Evolutionary conservation across 768 basidiomycete genomes (phyloP).

Genomic region (Vararia minispora): DNA sequence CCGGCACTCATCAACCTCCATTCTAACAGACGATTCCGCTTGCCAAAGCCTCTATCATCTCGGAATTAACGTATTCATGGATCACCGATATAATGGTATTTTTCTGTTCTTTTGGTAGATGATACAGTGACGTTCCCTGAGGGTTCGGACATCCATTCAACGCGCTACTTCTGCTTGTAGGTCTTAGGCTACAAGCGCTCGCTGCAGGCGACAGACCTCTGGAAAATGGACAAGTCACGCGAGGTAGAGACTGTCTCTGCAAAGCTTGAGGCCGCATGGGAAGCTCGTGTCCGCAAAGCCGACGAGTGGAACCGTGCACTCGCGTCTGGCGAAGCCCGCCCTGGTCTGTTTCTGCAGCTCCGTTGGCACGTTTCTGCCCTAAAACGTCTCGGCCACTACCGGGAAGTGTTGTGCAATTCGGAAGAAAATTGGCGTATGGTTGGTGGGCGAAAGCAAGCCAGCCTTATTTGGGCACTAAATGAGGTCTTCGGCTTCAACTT

Average conservation of each 20-base stretch:
- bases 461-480: constrained; percentile 49
- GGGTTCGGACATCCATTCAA: neutral
- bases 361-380: constrained; percentile 29
- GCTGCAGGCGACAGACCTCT: constrained; percentile 64
- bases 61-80: constrained; percentile 55
- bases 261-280: constrained; percentile 47
- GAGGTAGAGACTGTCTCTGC: constrained; percentile 39
- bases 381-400: constrained; percentile 7
- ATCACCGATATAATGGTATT: constrained; percentile 47
- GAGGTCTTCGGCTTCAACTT: constrained; percentile 46
- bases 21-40: constrained; percentile 40
- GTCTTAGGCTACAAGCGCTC: constrained; percentile 60
- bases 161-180: constrained; percentile 17
- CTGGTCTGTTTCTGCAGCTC: constrained; percentile 26
- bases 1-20: neutral
- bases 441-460: constrained; percentile 35
- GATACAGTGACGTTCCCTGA: neutral
- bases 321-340: constrained; percentile 30
- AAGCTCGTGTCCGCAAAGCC: constrained; percentile 33
- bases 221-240: constrained; percentile 46
- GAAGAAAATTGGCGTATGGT: constrained; percentile 34
- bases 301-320: constrained; percentile 45
- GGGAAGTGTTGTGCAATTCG: constrained; percentile 19
- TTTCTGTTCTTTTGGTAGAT: neutral
- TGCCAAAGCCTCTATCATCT: constrained; percentile 43